Evolutionary conservation across 2,329 filamentous ascomycete genomes (phyloP), one percentile per base, ranked within the genome.

Genomic region (Fusarium pseudocircinatum): DNA sequence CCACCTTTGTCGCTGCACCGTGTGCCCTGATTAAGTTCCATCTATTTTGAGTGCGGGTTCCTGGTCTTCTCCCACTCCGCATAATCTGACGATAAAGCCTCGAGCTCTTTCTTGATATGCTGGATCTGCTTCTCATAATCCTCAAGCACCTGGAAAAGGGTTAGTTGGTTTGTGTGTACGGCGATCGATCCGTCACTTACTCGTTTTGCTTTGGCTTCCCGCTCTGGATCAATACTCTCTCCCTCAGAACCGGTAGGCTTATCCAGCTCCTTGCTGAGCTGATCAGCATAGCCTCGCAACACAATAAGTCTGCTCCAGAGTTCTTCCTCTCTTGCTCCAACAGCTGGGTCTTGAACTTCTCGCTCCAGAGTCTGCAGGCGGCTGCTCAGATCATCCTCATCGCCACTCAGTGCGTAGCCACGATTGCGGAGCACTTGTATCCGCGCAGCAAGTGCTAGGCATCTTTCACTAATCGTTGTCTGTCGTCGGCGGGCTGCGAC

Each of bases 271-370:
- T 89, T 90, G 78, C 92, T 92, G 75, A 97, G 82, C 77, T 90
- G 88, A 74, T 92, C 89, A 28, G 93, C 92, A 73, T 94, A 90
- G 69, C 93, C 92, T 72, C 93, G 87, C 53, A 96, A 84, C 42
- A 92, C 89, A 54, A 95, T 92, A 83, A 96, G 89, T 50, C 94
- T 86, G 73, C 93, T 94, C 94, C 94, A 96, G 49, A 96, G 90
- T 84, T 96, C 94, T 82, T 96, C 94, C 79, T 94, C 92, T 74
- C 93, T 86, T 6, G 93, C 93, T 42, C 89, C 89, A 62, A 96
- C 87, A 13, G 91, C 91, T 13, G 94, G 94, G 78, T 96, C 94
- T 72, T 91, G 90, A 34, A 94, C 89, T 57, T 87, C 86, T 78
- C 90, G 89, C 80, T 95, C 92, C 65, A 96, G 84, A 30, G 84